Conservation (phyloP, 257 asterid genomes). For the Plantago elongata region DNA sequence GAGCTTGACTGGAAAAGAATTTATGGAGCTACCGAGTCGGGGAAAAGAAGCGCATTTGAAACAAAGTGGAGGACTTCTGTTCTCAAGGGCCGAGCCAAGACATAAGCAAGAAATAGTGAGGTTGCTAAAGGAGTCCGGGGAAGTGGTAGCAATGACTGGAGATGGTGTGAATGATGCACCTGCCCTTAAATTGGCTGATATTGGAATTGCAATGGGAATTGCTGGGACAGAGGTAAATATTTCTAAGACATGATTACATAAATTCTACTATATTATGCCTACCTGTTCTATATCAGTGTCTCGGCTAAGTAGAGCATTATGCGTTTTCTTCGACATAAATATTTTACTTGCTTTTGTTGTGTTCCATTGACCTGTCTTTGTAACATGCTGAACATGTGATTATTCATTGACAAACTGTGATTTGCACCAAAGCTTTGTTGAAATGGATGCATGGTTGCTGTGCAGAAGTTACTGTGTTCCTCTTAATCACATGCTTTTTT, state of each 20-base stretch:
- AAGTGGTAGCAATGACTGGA: constrained; percentile 99
- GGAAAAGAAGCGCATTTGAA: constrained; percentile 56
- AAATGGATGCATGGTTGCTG: neutral
- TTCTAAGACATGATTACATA: neutral
- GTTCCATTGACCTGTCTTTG: neutral
- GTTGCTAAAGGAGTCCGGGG: constrained; percentile 91
- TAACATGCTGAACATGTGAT: neutral
- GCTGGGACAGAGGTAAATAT: constrained; percentile 88
- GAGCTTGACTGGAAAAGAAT: constrained; percentile 93
- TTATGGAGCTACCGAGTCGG: constrained; percentile 49
- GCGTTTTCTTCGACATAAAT: neutral
- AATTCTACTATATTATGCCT: neutral
- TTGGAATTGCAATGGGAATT: constrained; percentile 99
- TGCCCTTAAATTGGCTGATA: constrained; percentile 73
- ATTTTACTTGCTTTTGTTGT: neutral
- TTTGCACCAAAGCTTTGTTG: neutral
- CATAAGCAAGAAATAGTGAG: constrained; percentile 98
- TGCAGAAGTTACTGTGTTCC: neutral
- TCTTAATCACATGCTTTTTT: constrained; percentile 5
- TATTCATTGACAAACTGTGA: neutral
- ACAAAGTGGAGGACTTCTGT: constrained; percentile 82
- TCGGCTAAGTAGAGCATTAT: neutral
- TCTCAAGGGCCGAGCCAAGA: constrained; percentile 99
- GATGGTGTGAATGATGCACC: constrained; percentile 71
- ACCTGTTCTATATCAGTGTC: neutral